These are phyloP conservation scores for Penicillium sp. DNA, from an alignment of 2,329 filamentous ascomycete species.

Conservation along the genomic window DNA sequence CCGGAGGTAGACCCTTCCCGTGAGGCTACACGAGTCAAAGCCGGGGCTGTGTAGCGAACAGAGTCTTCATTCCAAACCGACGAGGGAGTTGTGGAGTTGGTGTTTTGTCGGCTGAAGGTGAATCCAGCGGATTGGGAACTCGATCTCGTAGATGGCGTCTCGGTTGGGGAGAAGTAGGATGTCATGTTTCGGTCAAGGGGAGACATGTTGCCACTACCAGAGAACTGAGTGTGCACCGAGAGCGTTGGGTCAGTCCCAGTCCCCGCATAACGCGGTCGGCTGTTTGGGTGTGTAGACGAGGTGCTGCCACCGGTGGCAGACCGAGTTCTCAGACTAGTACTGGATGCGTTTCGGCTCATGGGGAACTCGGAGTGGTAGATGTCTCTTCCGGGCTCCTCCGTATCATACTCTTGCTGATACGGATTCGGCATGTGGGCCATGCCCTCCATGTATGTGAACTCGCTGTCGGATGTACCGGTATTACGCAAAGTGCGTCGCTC, in stretches of 20 bases:
- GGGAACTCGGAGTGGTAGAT: conserved; percentile 48
- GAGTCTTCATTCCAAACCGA: conserved; percentile 64
- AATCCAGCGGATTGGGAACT: conserved; percentile 59
- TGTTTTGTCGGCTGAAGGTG: conserved; percentile 70
- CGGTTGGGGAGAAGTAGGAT: conserved; percentile 90
- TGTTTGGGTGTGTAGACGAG: conserved; percentile 38
- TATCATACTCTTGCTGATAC: conserved; percentile 62
- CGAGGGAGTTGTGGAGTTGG: conserved; percentile 54
- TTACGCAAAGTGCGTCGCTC: conserved; percentile 49
- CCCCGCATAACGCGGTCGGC: conserved; percentile 67
- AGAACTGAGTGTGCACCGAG: conserved; percentile 63
- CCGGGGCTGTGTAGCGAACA: conserved; percentile 83
- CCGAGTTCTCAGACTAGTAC: conserved; percentile 67
- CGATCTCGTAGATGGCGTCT: conserved; percentile 58
- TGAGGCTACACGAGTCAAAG: conserved; percentile 75
- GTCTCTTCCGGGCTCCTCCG: conserved; percentile 46
- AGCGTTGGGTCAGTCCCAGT: conserved; percentile 60
- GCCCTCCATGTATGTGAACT: conserved; percentile 75
- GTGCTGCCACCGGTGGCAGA: conserved; percentile 65
- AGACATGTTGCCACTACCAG: conserved; percentile 49
- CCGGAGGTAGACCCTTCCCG: conserved; percentile 66
- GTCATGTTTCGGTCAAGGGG: conserved; percentile 63
- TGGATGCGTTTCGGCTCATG: conserved; percentile 67
- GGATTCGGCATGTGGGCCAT: conserved; percentile 73
- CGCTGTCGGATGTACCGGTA: conserved; percentile 58